Conservation (phyloP, 225 moss, liverwort and hornwort species). For the Pseudisothecium myosuroides region DNA sequence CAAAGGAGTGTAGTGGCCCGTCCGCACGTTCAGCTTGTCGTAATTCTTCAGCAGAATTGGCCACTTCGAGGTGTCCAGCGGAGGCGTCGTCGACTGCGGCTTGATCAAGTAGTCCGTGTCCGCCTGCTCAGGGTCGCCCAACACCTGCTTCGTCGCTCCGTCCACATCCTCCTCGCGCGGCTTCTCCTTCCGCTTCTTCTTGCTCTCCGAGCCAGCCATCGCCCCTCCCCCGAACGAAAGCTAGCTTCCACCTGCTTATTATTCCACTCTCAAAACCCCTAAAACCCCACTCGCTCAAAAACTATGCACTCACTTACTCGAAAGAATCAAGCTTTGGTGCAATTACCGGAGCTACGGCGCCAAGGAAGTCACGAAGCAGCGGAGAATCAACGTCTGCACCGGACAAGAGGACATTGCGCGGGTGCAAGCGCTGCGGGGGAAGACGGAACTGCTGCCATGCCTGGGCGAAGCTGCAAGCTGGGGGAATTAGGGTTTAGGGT, state of each 20-base stretch:
- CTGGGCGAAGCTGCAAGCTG: background rate
- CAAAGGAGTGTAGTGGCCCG: conserved; percentile 89
- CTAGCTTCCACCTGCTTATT: background rate
- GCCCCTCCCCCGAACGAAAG: background rate
- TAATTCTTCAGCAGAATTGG: conserved; percentile 90
- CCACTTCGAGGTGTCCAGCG: conserved; percentile 85
- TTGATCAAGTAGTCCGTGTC: conserved; percentile 80
- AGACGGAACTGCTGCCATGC: background rate
- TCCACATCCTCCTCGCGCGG: conserved; percentile 9
- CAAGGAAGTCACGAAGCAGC: background rate
- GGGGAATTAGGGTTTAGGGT: background rate
- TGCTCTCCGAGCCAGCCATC: conserved; percentile 67
- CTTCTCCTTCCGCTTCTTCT: conserved; percentile 73
- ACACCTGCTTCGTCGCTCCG: background rate
- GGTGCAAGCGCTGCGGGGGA: background rate
- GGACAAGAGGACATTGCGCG: background rate
- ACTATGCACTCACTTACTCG: background rate
- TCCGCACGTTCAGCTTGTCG: conserved; percentile 86
- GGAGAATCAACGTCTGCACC: background rate
- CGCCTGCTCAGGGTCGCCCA: conserved; percentile 19
- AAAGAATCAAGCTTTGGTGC: background rate
- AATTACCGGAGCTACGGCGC: background rate
- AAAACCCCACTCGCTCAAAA: background rate
- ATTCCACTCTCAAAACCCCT: background rate
- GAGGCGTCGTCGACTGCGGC: conserved; percentile 71